phyloP scores from a whole-genome alignment of 345 rosid genomes.

The Eucalyptus leucophloia region DNA sequence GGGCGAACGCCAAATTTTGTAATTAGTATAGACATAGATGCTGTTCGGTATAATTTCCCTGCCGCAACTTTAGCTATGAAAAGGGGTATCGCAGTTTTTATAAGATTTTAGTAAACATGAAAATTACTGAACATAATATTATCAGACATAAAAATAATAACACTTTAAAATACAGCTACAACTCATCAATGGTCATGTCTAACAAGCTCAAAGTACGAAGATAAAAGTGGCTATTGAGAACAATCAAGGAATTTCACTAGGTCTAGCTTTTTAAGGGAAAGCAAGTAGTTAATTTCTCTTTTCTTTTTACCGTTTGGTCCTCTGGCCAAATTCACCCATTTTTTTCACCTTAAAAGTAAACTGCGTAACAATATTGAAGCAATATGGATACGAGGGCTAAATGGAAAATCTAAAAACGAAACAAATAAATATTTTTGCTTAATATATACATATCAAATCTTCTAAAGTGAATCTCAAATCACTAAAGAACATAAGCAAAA shows the following conservation, averaged over 20 bases:
- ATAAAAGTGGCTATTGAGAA: neutral
- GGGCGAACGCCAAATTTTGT: neutral
- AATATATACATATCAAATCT: too few relatives aligned
- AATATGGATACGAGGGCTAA: neutral
- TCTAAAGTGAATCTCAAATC: neutral
- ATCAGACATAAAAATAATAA: neutral
- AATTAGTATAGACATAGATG: neutral
- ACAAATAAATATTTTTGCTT: neutral
- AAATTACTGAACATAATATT: too few relatives aligned
- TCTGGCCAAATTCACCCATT: too few relatives aligned
- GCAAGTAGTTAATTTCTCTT: too few relatives aligned
- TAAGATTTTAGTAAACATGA: neutral
- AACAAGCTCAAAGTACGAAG: neutral
- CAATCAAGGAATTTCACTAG: neutral
- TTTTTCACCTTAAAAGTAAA: neutral
- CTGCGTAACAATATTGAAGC: neutral
- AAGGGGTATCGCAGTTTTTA: neutral
- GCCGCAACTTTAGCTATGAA: neutral
- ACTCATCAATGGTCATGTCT: neutral
- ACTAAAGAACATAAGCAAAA: neutral
- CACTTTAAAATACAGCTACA: neutral
- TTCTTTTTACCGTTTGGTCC: neutral
- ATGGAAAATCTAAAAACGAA: neutral
- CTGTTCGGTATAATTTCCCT: neutral
- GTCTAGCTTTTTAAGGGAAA: neutral